phyloP scores from a whole-genome alignment of 192 early-diverging fungal species.

The Coemansia sp. region DNA sequence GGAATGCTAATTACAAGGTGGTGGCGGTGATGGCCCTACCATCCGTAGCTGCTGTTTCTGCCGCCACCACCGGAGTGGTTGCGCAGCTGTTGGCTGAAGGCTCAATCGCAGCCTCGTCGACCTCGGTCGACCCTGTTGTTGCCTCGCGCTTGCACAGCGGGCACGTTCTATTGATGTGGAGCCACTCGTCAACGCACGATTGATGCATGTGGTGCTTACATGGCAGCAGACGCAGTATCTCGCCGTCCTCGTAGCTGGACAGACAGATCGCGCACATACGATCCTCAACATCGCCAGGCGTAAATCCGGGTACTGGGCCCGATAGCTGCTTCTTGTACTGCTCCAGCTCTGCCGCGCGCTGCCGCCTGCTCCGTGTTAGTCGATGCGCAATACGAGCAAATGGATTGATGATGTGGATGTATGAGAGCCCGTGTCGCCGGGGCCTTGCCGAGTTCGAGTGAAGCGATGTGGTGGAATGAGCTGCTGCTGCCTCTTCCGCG shows the following conservation, averaged over 20 bases:
- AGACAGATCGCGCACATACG: slow-evolving; percentile 78
- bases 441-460: slow-evolving; percentile 8
- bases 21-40: background rate
- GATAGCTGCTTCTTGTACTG: slow-evolving; percentile 44
- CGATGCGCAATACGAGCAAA: slow-evolving; percentile 48
- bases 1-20: slow-evolving; percentile 9
- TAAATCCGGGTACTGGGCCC: slow-evolving; percentile 46
- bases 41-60: background rate
- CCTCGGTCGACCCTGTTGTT: background rate
- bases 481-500: background rate
- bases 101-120: slow-evolving; percentile 2
- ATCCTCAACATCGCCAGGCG: slow-evolving; percentile 60
- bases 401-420: slow-evolving; percentile 32
- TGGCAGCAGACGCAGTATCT: slow-evolving; percentile 67
- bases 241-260: slow-evolving; percentile 70
- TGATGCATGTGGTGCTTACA: slow-evolving; percentile 83
- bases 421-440: slow-evolving; percentile 26
- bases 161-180: slow-evolving; percentile 68
- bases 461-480: slow-evolving; percentile 36
- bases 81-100: background rate
- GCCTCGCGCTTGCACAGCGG: slow-evolving; percentile 70
- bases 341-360: slow-evolving; percentile 38
- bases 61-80: background rate
- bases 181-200: slow-evolving; percentile 80
- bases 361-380: slow-evolving; percentile 38